phyloP scores from a whole-genome alignment of 352 stramenopile genomes.

The Phytophthora citricola region DNA sequence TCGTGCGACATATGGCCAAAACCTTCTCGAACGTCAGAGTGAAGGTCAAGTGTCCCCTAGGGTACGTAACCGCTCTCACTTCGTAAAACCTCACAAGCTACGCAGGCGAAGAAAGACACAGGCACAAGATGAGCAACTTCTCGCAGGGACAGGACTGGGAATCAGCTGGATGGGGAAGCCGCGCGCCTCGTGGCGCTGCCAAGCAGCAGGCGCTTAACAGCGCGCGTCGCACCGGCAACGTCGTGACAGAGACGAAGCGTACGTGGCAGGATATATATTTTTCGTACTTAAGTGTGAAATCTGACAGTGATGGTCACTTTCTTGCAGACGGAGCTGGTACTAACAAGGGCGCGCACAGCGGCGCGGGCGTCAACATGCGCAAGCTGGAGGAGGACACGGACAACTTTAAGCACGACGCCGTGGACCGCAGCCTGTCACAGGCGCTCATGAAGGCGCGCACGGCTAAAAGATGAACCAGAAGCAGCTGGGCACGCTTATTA shows the following conservation, averaged over 20 bases:
- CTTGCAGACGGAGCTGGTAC: slow-evolving; percentile 66
- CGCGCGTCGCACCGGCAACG: slow-evolving; percentile 71
- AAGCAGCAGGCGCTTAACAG: slow-evolving; percentile 80
- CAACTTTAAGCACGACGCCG: slow-evolving; percentile 88
- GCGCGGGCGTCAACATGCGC: slow-evolving; percentile 81
- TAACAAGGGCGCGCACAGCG: slow-evolving; percentile 90
- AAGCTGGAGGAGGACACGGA: slow-evolving; percentile 93
- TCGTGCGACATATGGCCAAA: slow-evolving; percentile 1
- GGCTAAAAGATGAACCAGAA: slow-evolving; percentile 99
- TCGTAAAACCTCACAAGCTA: slow-evolving; percentile 23
- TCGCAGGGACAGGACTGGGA: slow-evolving; percentile 84
- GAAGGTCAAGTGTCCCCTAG: slow-evolving; percentile 24
- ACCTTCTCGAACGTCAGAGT: slow-evolving; percentile 38
- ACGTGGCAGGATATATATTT: slow-evolving; percentile 20
- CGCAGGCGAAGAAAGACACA: slow-evolving; percentile 17
- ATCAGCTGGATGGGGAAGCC: slow-evolving; percentile 76
- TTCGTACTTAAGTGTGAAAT: not conserved
- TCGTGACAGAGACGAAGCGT: slow-evolving; percentile 82
- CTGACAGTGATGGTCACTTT: not conserved
- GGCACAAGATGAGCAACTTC: slow-evolving; percentile 63
- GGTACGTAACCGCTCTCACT: slow-evolving; percentile 33
- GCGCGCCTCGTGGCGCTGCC: slow-evolving; percentile 58
- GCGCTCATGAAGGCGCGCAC: slow-evolving; percentile 96
- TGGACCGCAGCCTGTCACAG: slow-evolving; percentile 90
- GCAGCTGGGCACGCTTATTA: slow-evolving; percentile 94